Percentiles rank a stretch among this genome's conserved stretches.
Evolutionary conservation across 352 stramenopile genomes (phyloP).

Genomic region (Pythium grandisporangium): DNA sequence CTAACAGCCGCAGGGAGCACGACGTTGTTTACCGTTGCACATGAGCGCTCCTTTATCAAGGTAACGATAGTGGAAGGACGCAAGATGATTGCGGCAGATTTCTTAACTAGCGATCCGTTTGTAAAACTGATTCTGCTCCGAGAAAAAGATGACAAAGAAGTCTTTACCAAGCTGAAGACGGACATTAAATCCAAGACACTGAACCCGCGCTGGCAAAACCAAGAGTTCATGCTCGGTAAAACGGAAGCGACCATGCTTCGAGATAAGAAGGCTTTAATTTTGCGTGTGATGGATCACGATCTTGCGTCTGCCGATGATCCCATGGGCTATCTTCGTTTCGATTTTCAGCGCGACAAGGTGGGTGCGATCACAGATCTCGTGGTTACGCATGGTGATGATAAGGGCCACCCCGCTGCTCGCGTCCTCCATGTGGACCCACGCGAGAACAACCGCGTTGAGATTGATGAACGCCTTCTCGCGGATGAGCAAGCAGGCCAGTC

Average conservation of each 20-base stretch:
- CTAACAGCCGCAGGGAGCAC: conserved; percentile 4
- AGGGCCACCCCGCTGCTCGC: conserved; percentile 15
- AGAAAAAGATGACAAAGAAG: conserved; percentile 34
- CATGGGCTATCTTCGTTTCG: conserved; percentile 39
- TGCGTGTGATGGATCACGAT: conserved; percentile 58
- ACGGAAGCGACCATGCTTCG: conserved; percentile 33
- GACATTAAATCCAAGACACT: conserved; percentile 57
- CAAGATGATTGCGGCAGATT: conserved; percentile 37
- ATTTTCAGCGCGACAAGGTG: conserved; percentile 42
- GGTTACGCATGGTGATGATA: conserved; percentile 30
- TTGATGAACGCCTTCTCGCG: conserved; percentile 42
- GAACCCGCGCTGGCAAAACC: conserved; percentile 62
- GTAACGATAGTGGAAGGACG: conserved; percentile 43
- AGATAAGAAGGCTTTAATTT: conserved; percentile 45
- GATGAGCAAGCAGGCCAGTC: conserved; percentile 24
- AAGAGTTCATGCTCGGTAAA: conserved; percentile 56
- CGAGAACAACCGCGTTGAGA: conserved; percentile 21
- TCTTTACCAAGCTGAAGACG: conserved; percentile 48
- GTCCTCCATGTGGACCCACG: conserved; percentile 33
- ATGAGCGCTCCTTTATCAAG: conserved; percentile 49
- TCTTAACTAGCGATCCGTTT: conserved; percentile 45
- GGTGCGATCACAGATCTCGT: conserved; percentile 36
- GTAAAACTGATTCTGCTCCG: conserved; percentile 45
- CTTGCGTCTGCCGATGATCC: conserved; percentile 33
- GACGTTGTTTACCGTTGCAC: conserved; percentile 11